Evolutionary conservation across 2,329 filamentous ascomycete genomes (phyloP).

Genomic region (Hypoxylon sp.): DNA sequence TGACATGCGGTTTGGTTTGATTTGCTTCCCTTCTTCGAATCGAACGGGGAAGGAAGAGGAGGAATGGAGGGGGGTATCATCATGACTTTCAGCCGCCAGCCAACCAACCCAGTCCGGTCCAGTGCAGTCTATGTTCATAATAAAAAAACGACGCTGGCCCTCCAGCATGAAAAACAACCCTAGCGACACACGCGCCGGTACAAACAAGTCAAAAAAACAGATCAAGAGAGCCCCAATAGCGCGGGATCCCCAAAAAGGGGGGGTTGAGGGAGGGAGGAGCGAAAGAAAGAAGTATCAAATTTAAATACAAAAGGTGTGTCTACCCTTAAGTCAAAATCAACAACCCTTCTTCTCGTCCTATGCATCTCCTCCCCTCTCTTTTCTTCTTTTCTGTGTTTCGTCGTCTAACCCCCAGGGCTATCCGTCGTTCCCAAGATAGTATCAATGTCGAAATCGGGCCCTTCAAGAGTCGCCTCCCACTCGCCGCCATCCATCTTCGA

Average conservation of each 20-base stretch:
- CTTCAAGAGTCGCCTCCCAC: conserved; percentile 44
- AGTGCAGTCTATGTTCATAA: conserved; percentile 34
- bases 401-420: conserved; percentile 39
- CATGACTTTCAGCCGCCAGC: conserved; percentile 16
- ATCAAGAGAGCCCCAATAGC: neutral
- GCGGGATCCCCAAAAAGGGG: conserved; percentile 6
- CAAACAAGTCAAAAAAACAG: conserved; percentile 24
- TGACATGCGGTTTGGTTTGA: conserved; percentile 1
- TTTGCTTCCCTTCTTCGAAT: neutral
- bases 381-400: neutral
- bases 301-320: conserved; percentile 39
- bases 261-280: conserved; percentile 29
- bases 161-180: conserved; percentile 5
- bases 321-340: conserved; percentile 11
- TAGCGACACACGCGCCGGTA: conserved; percentile 13
- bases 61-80: conserved; percentile 20
- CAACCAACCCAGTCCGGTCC: conserved; percentile 9
- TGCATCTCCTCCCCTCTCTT: conserved; percentile 1
- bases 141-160: conserved; percentile 1
- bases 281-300: conserved; percentile 29
- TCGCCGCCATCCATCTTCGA: conserved; percentile 38
- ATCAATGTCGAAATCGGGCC: conserved; percentile 47
- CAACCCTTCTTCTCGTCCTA: neutral
- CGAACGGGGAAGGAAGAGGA: conserved; percentile 7
- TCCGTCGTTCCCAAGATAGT: conserved; percentile 47